phyloP scores from a whole-genome alignment of 108 stramenopile genomes.

The Fistulifera pelliculosa region DNA sequence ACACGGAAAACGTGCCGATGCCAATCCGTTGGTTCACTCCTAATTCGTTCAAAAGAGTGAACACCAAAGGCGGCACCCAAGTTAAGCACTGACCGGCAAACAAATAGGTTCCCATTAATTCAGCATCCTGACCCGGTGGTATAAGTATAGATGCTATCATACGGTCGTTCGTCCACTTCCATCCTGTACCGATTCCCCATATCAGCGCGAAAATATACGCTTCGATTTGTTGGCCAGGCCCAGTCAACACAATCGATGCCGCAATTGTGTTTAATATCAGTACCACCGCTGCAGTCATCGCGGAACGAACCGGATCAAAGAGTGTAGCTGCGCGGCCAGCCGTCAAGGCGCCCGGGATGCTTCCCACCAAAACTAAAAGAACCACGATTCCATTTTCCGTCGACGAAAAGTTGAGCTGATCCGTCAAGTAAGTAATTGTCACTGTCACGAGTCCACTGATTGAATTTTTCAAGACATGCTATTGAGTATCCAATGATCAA shows the following conservation, averaged over 20 bases:
- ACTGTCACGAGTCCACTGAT: constrained; percentile 3
- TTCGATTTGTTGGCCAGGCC: constrained; percentile 35
- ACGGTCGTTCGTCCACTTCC: constrained; percentile 64
- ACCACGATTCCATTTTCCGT: constrained; percentile 39
- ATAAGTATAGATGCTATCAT: constrained; percentile 37
- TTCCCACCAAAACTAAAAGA: constrained; percentile 23
- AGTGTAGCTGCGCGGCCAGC: constrained; percentile 8
- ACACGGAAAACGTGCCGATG: constrained; percentile 24
- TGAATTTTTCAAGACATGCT: too few species aligned
- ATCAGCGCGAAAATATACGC: constrained; percentile 45
- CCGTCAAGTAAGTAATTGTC: constrained; percentile 40
- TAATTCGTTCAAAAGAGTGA: constrained; percentile 64
- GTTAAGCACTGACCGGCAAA: constrained; percentile 54
- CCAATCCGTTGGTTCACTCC: constrained; percentile 42
- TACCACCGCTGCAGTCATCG: constrained; percentile 13
- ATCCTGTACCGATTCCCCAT: constrained; percentile 60
- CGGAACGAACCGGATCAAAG: constrained; percentile 26
- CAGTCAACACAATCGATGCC: constrained; percentile 24
- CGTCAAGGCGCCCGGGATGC: constrained; percentile 37
- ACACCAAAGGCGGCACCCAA: constrained; percentile 72
- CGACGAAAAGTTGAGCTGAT: constrained; percentile 29
- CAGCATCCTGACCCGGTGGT: constrained; percentile 62
- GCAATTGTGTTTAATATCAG: constrained; percentile 12
- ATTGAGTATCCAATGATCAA: too few species aligned
- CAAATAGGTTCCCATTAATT: constrained; percentile 71